Base-by-base conservation (phyloP, 495 filamentous ascomycete species). In the Penicillium alfredii region DNA sequence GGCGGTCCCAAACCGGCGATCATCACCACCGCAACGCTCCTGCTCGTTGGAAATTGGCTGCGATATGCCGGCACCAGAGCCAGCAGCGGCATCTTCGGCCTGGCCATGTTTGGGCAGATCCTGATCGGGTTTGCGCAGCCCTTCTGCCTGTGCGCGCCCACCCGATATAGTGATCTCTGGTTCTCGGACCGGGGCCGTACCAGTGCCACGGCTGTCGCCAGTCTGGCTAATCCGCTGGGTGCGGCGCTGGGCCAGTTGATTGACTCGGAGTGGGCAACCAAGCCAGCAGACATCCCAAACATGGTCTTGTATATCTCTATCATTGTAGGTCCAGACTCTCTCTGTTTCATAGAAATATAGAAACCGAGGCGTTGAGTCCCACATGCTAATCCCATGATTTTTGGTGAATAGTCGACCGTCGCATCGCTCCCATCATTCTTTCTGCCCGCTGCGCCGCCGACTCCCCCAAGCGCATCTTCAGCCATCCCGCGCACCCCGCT, bases 81-180 rank as follows among this genome's bases (percentile, higher is more conserved):
- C 1, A 61, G 65, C 20, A 64, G 63, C 8, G 77, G 75, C 14
- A 73, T 75, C 22, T 94, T 86, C 48, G 80, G 82, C 7, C 71
- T 84, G 13, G 82, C 86, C 27, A 86, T 96, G 82, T 82, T 94
- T 58, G 92, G 90, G n/a, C 92, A 98, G 64, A 82, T 96, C 61
- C 63, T 98, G 11, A 86, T 82, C 23, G 92, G 92, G 1, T 66
- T 95, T 6, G 81, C 86, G 8, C 92, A 98, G 44, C 89, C 92
- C 0, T 96, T 97, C 61, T 87, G 94, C 20, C 76, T 97, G 4
- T 77, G 83, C 23, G 87, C 92, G 1, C 89, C 92, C 0, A 88
- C 92, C 3, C 73, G 87, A 36, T 98, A 94, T 53, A 89, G 84
- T 37, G 88, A 95, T 52, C 66, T 94, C 19, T 97, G 92, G 92